Conservation (phyloP, 345 rosid species). For the Gossypium bickii region DNA sequence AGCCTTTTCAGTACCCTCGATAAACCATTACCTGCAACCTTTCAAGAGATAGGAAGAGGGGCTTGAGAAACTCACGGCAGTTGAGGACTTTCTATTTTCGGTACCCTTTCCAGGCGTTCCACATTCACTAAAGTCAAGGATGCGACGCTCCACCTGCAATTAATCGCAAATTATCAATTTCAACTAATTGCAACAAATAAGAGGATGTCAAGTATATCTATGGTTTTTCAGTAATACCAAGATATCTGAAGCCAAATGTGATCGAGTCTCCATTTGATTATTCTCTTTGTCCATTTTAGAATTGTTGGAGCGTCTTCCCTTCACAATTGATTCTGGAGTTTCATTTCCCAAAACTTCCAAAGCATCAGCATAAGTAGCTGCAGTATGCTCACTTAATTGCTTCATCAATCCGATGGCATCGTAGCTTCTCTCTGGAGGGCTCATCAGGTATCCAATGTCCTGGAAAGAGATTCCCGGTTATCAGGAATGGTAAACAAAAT, state of each 20-base stretch:
- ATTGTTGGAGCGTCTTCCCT: constrained; percentile 27
- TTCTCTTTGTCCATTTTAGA: constrained; percentile 36
- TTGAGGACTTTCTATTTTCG: constrained; percentile 38
- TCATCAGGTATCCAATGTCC: constrained; percentile 91
- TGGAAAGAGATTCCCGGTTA: constrained; percentile 25
- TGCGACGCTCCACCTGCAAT: constrained; percentile 81
- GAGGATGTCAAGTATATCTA: neutral
- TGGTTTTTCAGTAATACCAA: constrained; percentile 27
- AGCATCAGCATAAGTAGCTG: constrained; percentile 87
- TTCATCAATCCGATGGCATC: constrained; percentile 91
- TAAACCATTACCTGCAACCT: constrained; percentile 64
- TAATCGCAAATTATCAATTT: neutral
- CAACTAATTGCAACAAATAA: neutral
- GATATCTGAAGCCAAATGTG: constrained; percentile 45
- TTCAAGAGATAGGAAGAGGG: constrained; percentile 68
- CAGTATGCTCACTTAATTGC: constrained; percentile 82
- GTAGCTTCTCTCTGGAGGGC: constrained; percentile 85
- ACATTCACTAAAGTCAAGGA: constrained; percentile 90
- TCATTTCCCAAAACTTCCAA: constrained; percentile 79
- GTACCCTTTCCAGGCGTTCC: constrained; percentile 63
- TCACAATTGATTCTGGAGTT: constrained; percentile 52
- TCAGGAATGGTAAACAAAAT: neutral
- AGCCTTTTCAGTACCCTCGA: constrained; percentile 15
- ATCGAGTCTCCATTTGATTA: constrained; percentile 32
- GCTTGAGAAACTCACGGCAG: constrained; percentile 42